phyloP scores from a whole-genome alignment of 352 stramenopile species.

The Hyaloperonospora arabidopsidis region DNA sequence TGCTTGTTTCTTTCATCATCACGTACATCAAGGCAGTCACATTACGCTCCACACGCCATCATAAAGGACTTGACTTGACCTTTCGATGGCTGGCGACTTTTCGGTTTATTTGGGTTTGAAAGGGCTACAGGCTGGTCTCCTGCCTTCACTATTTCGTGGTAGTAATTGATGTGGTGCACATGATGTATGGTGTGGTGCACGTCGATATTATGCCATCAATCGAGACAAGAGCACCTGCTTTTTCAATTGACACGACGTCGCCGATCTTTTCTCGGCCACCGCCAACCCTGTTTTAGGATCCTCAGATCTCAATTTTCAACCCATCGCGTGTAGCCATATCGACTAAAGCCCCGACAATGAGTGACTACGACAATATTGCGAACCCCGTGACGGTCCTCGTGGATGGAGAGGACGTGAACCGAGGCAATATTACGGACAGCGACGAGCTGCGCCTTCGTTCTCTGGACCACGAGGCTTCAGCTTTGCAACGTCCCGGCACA shows the following conservation, averaged over 20 bases:
- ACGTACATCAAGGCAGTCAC: conserved; percentile 6
- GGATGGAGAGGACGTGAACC: conserved; percentile 27
- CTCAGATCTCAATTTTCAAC: no score
- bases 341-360: background rate
- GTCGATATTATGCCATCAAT: background rate
- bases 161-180: conserved; percentile 1
- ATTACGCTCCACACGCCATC: no score
- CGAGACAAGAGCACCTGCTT: no score
- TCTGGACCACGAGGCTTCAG: background rate
- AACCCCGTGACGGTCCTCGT: conserved; percentile 22
- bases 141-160: no score
- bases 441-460: conserved; percentile 4
- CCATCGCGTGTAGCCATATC: no score
- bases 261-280: background rate
- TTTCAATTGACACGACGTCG: conserved; percentile 8
- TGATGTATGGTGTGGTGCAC: background rate
- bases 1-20: background rate
- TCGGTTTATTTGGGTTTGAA: no score
- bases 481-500: background rate
- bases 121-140: no score
- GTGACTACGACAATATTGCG: conserved; percentile 11
- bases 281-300: no score
- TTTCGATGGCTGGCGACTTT: no score
- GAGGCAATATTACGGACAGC: conserved; percentile 11
- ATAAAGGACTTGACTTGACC: conserved; percentile 8